These are phyloP conservation scores for Vigna radiata DNA, from an alignment of 306 rosid genomes.

Conservation along the genomic window DNA sequence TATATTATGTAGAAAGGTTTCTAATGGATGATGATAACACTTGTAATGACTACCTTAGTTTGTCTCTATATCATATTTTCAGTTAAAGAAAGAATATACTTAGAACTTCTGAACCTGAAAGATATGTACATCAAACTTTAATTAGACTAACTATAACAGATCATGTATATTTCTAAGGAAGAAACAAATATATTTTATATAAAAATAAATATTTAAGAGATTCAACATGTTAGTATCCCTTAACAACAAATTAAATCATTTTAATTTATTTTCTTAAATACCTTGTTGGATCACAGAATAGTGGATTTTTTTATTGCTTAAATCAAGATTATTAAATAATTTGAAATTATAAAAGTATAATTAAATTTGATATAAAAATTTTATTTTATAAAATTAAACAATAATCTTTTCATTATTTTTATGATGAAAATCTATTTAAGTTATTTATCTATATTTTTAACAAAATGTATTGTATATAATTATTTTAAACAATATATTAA, in stretches of 20 bases:
- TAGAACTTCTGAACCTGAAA: background rate
- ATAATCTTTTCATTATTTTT: no score
- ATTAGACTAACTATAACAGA: background rate
- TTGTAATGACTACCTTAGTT: background rate
- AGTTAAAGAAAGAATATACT: background rate
- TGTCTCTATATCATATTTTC: background rate
- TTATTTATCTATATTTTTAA: no score
- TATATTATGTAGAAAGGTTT: background rate
- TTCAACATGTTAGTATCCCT: no score
- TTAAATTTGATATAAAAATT: no score
- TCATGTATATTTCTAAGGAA: background rate
- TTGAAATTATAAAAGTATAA: no score
- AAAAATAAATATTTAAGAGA: no score
- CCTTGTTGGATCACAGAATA: background rate
- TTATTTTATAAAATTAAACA: no score
- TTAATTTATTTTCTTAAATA: background rate
- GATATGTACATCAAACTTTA: background rate
- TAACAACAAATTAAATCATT: background rate
- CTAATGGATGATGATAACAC: slow-evolving; percentile 24
- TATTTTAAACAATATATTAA: no score
- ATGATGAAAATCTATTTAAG: no score
- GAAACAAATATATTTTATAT: no score
- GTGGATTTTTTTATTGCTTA: background rate
- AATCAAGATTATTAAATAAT: background rate
- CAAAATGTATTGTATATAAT: no score